Percentiles rank a stretch among this genome's conserved stretches.
Evolutionary conservation across 805 yeast species (phyloP).

Genomic region (Barnettozyma californica): DNA sequence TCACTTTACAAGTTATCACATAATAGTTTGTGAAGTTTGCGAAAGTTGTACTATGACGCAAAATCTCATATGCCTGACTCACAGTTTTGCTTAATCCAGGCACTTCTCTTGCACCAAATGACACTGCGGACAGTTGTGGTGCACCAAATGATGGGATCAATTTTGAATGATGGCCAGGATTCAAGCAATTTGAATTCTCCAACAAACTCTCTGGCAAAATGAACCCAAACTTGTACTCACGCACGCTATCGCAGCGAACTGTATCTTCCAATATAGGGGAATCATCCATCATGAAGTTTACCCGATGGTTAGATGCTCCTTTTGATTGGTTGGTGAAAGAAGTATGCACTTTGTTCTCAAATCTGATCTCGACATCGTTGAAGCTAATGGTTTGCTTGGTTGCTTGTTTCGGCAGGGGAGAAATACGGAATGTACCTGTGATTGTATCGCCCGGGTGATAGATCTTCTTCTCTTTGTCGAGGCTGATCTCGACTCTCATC

Average conservation of each 20-base stretch:
- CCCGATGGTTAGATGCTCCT: constrained; percentile 1
- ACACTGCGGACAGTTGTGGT: constrained; percentile 15
- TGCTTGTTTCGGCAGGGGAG: constrained; percentile 5
- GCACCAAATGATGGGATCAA: constrained; percentile 16
- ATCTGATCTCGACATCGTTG: constrained; percentile 18
- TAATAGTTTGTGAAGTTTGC: constrained; percentile 14
- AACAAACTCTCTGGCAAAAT: constrained; percentile 14
- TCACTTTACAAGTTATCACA: constrained; percentile 11
- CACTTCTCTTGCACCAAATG: constrained; percentile 14
- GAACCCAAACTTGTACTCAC: constrained; percentile 10
- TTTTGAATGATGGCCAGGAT: not conserved
- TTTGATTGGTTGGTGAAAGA: not conserved
- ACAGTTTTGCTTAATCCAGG: constrained; percentile 14
- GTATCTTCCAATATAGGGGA: constrained; percentile 7
- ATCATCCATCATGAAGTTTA: constrained; percentile 18
- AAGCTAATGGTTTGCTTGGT: constrained; percentile 13
- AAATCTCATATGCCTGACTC: not conserved
- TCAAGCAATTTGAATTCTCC: constrained; percentile 1
- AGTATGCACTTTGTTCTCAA: constrained; percentile 14
- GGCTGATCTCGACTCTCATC: constrained; percentile 14
- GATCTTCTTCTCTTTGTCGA: constrained; percentile 5
- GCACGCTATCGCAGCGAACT: constrained; percentile 4
- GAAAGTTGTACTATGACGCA: constrained; percentile 3
- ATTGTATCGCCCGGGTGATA: constrained; percentile 18
- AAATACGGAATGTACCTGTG: constrained; percentile 13